Evolutionary conservation across 192 early-diverging fungal genomes (phyloP), one percentile per base, ranked within the genome.

Genomic region (Coemansia furcata): DNA sequence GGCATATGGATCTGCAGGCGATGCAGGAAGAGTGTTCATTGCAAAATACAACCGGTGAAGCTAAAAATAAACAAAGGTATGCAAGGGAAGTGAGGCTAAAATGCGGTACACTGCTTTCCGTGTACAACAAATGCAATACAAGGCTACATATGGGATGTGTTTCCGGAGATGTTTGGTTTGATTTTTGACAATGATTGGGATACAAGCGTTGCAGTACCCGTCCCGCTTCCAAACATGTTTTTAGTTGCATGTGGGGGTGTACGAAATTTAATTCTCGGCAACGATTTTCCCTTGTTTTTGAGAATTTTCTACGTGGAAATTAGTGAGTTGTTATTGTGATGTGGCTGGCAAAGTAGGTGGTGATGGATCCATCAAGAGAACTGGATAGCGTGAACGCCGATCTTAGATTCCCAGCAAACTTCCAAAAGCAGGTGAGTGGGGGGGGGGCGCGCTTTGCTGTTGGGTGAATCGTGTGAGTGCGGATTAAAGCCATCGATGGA

Each of bases 1-100:
- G 2, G 71, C 57, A 44, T 73, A 68, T 14, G 49, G 50, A 32
- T 39, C 61, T 14, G 38, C 23, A 4, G 23, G 23, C 23, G 23
- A 26, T 26, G 23, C 23, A 26, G 23, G 23, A 26, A 46, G 29
- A 10, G 6, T 32, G 7, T 33, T 32, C 54, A 57, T 57, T 57
- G 6, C 2, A 49, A 19, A 49, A n/a, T 21, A 49, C n/a, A 49
- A 19, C n/a, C 10, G 19, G n/a, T 3, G 46, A 11, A 9, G 21
- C 46, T 49, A 49, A 49, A 49, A 49, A 49, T 49, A 49, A 49
- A 40, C 39, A 40, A 17, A 46, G 11, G 11, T 42, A 19, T 49
- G 46, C 46, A 21, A 49, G 46, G 8, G 46, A 21, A 49, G 46
- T n/a, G 5, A 6, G 2, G 4, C n/a, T 46, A 17, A 46, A 15